Conservation (phyloP, 345 rosid genomes). For the Salix udensis region DNA sequence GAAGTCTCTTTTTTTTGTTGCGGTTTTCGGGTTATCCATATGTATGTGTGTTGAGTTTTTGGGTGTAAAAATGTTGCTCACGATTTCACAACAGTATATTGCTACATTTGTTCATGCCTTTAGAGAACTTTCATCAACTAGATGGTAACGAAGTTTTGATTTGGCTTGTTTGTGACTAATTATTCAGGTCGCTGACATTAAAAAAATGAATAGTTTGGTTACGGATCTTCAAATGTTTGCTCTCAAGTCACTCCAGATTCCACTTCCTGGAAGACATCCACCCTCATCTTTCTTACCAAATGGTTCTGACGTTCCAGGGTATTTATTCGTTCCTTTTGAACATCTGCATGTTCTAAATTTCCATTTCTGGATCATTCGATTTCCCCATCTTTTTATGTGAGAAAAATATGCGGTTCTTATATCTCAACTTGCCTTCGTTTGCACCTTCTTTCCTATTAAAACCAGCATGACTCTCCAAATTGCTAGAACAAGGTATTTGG, state of each 20-base stretch:
- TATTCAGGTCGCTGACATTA: conserved; percentile 27
- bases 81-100: not conserved
- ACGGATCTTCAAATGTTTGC: conserved; percentile 38
- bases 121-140: not conserved
- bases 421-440: not conserved
- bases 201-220: conserved; percentile 26
- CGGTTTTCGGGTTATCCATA: not conserved
- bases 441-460: not conserved
- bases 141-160: not conserved
- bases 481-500: no score
- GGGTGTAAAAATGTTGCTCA: not conserved
- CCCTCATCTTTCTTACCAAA: conserved; percentile 21
- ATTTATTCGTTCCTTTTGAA: not conserved
- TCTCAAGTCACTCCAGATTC: conserved; percentile 28
- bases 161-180: not conserved
- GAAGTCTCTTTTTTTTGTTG: not conserved
- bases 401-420: not conserved
- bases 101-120: not conserved
- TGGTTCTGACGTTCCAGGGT: conserved; percentile 17
- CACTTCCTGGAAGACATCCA: conserved; percentile 30
- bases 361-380: not conserved
- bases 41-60: not conserved
- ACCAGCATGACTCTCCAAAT: no score
- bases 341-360: not conserved
- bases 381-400: not conserved